A percentile compares a stretch with the other conserved stretches of the same genome.
Evolutionary conservation across 345 rosid genomes (phyloP).

Genomic region (Carallia brachiata): DNA sequence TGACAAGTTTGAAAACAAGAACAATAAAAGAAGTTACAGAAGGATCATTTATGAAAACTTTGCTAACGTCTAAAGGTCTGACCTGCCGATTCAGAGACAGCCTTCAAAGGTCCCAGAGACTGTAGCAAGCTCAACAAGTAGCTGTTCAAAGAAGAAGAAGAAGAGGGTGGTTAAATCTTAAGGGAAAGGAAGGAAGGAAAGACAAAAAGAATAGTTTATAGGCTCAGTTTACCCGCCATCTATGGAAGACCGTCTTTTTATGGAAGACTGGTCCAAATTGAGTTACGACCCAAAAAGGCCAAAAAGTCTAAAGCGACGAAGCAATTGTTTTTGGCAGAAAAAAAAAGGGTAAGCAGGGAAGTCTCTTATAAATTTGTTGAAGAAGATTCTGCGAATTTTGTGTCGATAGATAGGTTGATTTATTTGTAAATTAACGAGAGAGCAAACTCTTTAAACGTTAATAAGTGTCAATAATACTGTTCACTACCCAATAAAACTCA

Average conservation of each 20-base stretch:
- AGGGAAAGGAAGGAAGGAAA: not conserved
- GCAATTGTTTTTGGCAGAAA: no score
- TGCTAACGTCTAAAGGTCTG: not conserved
- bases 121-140: not conserved
- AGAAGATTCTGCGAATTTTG: no score
- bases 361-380: no score
- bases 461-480: no score
- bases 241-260: not conserved
- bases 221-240: conserved; percentile 8
- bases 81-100: conserved; percentile 4
- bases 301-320: not conserved
- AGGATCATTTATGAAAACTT: not conserved
- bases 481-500: no score
- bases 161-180: not conserved
- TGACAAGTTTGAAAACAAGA: not conserved
- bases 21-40: not conserved
- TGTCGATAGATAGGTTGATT: no score
- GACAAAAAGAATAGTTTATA: conserved; percentile 1
- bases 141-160: not conserved
- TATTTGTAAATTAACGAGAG: no score
- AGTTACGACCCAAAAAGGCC: conserved; percentile 3
- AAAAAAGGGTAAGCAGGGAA: no score
- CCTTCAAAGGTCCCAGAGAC: conserved; percentile 4
- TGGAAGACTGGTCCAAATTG: conserved; percentile 4
- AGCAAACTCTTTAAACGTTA: no score